Conservation (phyloP, 2,329 filamentous ascomycete genomes). For the Trichoderma koningiopsis region DNA sequence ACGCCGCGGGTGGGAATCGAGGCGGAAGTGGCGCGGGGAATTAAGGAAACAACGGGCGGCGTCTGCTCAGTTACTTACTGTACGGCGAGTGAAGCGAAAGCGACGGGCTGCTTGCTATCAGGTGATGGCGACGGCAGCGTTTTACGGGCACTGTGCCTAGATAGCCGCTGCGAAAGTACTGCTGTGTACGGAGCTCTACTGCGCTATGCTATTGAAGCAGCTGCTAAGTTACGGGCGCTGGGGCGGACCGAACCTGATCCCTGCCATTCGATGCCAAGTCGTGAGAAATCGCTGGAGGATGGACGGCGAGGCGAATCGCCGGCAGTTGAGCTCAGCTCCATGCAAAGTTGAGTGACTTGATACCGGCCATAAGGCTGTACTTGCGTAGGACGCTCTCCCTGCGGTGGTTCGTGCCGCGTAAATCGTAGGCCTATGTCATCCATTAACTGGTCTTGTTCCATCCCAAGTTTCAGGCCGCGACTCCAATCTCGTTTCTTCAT, state of each 20-base stretch:
- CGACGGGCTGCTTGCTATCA: background rate
- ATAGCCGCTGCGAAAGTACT: too few relatives aligned
- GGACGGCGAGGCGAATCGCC: background rate
- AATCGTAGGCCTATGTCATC: background rate
- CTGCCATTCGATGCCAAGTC: background rate
- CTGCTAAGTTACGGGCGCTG: background rate
- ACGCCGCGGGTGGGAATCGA: conserved; percentile 4
- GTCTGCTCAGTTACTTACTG: background rate
- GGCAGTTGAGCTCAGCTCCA: background rate
- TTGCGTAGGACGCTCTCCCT: background rate
- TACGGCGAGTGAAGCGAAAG: conserved; percentile 2
- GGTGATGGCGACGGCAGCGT: background rate
- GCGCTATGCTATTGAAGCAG: background rate
- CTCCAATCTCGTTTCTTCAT: background rate
- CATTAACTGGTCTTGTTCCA: background rate
- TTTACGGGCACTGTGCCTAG: background rate
- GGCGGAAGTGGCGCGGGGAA: conserved; percentile 15
- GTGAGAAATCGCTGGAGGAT: background rate
- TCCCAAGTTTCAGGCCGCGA: background rate
- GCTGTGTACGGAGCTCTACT: background rate
- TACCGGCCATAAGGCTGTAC: background rate
- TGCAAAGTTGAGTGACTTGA: background rate
- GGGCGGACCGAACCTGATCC: background rate
- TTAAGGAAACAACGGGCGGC: background rate
- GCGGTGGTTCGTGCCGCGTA: background rate